Percentiles rank a stretch among this genome's conserved stretches.
Evolutionary conservation across 2,329 filamentous ascomycete species (phyloP).

Genomic region (Alternaria sp.): DNA sequence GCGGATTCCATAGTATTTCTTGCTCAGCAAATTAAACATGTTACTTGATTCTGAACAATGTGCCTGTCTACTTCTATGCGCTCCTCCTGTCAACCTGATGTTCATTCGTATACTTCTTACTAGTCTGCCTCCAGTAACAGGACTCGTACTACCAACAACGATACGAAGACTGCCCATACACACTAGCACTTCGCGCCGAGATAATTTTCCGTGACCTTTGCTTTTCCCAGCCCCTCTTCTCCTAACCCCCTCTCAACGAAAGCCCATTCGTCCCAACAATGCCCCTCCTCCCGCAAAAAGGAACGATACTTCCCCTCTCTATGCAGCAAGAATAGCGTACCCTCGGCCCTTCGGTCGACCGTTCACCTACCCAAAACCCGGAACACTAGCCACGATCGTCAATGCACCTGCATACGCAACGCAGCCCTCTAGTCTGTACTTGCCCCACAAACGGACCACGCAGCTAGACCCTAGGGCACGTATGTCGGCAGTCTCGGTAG

Average conservation of each 20-base stretch:
- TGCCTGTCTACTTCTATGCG: not conserved
- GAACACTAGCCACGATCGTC: not conserved
- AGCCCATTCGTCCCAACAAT: not conserved
- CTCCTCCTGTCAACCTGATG: not conserved
- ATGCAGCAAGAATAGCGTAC: not conserved
- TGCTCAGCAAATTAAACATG: conserved; percentile 6
- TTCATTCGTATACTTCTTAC: not conserved
- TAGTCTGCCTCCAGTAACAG: not conserved
- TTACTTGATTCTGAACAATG: not conserved
- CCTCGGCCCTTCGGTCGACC: not conserved
- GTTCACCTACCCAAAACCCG: not conserved
- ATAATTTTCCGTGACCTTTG: not conserved
- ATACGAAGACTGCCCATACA: not conserved
- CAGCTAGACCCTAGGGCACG: not conserved
- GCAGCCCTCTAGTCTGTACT: not conserved
- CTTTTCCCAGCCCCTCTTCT: not conserved
- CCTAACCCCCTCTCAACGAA: not conserved
- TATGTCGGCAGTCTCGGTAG: not conserved
- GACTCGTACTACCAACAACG: not conserved
- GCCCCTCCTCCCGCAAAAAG: not conserved
- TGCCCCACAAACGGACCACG: not conserved
- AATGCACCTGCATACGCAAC: not conserved
- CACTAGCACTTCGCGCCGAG: not conserved
- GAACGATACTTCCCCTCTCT: not conserved
- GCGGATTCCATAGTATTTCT: conserved; percentile 9